Base-by-base conservation (phyloP, 345 rosid genomes). In the Erysimum cheiranthoides region DNA sequence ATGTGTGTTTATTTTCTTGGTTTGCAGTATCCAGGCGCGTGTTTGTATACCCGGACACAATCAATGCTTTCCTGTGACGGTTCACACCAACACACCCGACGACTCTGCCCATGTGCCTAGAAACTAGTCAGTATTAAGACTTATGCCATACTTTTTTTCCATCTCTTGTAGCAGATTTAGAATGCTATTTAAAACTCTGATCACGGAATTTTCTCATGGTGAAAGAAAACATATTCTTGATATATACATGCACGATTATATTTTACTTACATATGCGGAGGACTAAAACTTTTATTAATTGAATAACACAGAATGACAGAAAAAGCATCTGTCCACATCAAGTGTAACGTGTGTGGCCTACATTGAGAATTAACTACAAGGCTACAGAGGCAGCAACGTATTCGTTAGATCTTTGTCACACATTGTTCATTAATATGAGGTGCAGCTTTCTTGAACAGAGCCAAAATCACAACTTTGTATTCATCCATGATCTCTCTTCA, bases 61-160 rank as follows among this genome's bases (percentile, higher is more conserved):
- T 85, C 98, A 16, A 71, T 87, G 83, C 84, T 90, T 43, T 87
- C 97, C 30, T 92, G 98, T 76, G 96, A 90, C 46, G 97, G 98
- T 65, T 89, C 92, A 3, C 95, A 92, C 79, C 85, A 31, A 65
- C 81, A 90, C 70, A 94, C 96, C 42, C 79, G 85, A 85, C 87
- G 97, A 82, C 95, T 92, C 71, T 92, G 97, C 78, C 97, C 98
- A 11, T 90, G 98, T 78, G 96, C 98, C 16, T 94, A 84, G 78
- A 73, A 69, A 51, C 52, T 27, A 39, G 92, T 87, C 43, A 76
- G 83, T 78, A 59, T n/a, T 31, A 27, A 64, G 61, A 28, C 53
- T 54, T 38, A 1, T 2, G 2, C 64, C 69, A 40, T 14, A 39
- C 3, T 4, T 51, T 62, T 62, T 46, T 17, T 61, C 50, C 6